A percentile compares a stretch with the other conserved stretches of the same genome.
These are phyloP conservation scores for Clonostachys rhizophaga DNA, from an alignment of 2,329 filamentous ascomycete species.

Conservation along the genomic window DNA sequence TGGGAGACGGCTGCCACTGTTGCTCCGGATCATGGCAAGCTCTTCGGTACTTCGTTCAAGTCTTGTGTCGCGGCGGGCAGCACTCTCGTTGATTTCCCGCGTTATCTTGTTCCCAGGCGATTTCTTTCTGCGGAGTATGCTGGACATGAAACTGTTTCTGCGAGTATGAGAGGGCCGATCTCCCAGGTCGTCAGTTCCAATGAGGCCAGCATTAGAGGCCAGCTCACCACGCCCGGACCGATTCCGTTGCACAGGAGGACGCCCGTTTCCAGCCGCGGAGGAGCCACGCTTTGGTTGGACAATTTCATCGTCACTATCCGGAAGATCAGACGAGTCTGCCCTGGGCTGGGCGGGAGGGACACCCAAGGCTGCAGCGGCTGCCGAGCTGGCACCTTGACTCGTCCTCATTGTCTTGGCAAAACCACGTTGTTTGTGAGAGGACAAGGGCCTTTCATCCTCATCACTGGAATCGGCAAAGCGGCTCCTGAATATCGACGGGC, in stretches of 20 bases:
- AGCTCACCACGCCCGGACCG: constrained; percentile 34
- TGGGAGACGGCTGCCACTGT: constrained; percentile 12
- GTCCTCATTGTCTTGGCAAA: constrained; percentile 24
- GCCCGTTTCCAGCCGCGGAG: not conserved
- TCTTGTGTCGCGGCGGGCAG: constrained; percentile 56
- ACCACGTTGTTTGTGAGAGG: constrained; percentile 18
- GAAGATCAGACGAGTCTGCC: constrained; percentile 51
- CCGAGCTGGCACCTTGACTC: constrained; percentile 16
- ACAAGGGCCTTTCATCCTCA: constrained; percentile 28
- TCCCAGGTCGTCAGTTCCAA: constrained; percentile 8
- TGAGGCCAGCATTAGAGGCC: constrained; percentile 10
- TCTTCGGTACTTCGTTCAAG: constrained; percentile 55
- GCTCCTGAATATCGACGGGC: constrained; percentile 37
- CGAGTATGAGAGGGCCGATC: constrained; percentile 23
- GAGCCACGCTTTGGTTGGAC: constrained; percentile 9
- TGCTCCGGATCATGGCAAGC: constrained; percentile 37
- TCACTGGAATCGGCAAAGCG: constrained; percentile 72
- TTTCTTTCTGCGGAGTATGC: constrained; percentile 58
- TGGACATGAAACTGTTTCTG: constrained; percentile 48
- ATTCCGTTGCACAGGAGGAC: constrained; percentile 26
- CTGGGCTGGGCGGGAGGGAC: constrained; percentile 34
- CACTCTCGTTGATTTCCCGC: constrained; percentile 50
- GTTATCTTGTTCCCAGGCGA: constrained; percentile 46
- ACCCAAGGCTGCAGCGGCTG: constrained; percentile 30
- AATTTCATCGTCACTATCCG: constrained; percentile 52